Percentiles rank a stretch among this genome's conserved stretches.
Evolutionary conservation across 148 eudicot genomes (phyloP).

Genomic region (Mesembryanthemum crystallinum): DNA sequence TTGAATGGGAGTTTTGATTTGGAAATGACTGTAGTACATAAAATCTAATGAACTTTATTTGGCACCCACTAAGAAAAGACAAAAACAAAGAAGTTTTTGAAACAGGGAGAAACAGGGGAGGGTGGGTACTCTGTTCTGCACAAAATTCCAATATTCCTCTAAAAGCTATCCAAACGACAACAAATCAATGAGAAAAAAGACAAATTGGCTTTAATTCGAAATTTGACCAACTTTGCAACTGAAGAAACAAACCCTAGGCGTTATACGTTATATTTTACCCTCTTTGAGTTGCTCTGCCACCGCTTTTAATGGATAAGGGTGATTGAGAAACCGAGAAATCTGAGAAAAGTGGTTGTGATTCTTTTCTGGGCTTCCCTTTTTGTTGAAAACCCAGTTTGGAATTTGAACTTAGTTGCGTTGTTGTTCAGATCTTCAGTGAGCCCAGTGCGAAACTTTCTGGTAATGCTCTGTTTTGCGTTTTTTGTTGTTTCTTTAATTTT

Average conservation of each 20-base stretch:
- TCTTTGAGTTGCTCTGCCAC: neutral
- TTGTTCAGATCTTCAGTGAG: neutral
- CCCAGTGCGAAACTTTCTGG: neutral
- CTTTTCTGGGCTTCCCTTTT: constrained; percentile 5
- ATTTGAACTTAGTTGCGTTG: neutral
- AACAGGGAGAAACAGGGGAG: neutral
- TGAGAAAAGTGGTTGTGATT: neutral
- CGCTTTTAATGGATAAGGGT: constrained; percentile 15
- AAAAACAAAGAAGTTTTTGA: constrained; percentile 14
- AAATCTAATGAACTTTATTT: neutral
- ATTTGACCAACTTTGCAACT: constrained; percentile 8
- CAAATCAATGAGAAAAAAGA: constrained; percentile 11
- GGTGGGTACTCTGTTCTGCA: neutral
- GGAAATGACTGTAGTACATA: neutral
- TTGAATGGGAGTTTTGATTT: constrained; percentile 2
- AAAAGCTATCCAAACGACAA: constrained; percentile 15
- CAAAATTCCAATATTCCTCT: constrained; percentile 20
- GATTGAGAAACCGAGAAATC: neutral
- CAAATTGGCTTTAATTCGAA: constrained; percentile 6
- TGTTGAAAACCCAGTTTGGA: neutral
- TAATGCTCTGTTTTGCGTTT: constrained; percentile 11
- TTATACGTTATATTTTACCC: neutral
- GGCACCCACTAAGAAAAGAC: neutral
- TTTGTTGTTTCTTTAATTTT: neutral
- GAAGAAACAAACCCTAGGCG: constrained; percentile 17